These are phyloP conservation scores for Coemansia asiatica DNA, from an alignment of 192 early-diverging fungal genomes.

Conservation along the genomic window DNA sequence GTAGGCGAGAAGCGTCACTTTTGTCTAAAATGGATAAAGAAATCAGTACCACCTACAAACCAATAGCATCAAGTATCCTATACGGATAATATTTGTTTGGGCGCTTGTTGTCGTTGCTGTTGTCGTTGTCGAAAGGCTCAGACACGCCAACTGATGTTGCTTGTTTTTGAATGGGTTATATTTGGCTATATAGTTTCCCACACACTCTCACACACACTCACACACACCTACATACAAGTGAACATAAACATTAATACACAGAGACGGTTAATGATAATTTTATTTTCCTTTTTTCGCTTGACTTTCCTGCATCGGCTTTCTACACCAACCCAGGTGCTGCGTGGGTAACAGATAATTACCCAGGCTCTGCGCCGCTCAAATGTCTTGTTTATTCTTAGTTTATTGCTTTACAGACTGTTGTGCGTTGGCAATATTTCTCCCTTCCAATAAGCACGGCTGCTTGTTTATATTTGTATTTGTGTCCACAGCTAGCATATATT, in stretches of 20 bases:
- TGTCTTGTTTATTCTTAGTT: neutral
- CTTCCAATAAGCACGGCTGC: neutral
- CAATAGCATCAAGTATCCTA: conserved; percentile 3
- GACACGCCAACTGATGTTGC: neutral
- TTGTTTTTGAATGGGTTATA: neutral
- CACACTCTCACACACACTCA: neutral
- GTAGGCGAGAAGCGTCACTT: neutral
- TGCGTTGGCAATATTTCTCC: too few relatives aligned
- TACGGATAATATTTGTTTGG: conserved; percentile 9
- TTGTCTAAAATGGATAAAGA: neutral
- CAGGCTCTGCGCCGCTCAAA: neutral
- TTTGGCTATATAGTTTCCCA: neutral
- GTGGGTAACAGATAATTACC: neutral
- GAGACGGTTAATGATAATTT: too few relatives aligned
- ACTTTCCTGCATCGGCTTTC: neutral
- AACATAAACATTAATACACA: too few relatives aligned
- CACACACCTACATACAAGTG: neutral
- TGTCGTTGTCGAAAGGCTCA: neutral
- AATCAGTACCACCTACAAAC: neutral
- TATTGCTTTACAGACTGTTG: neutral
- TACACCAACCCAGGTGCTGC: neutral
- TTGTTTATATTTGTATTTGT: conserved; percentile 9
- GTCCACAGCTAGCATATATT: conserved; percentile 14
- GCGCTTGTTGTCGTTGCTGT: conserved; percentile 7
- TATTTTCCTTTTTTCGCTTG: neutral